Evolutionary conservation across 2,329 filamentous ascomycete species (phyloP).

Genomic region (Fusarium fujikuroi): DNA sequence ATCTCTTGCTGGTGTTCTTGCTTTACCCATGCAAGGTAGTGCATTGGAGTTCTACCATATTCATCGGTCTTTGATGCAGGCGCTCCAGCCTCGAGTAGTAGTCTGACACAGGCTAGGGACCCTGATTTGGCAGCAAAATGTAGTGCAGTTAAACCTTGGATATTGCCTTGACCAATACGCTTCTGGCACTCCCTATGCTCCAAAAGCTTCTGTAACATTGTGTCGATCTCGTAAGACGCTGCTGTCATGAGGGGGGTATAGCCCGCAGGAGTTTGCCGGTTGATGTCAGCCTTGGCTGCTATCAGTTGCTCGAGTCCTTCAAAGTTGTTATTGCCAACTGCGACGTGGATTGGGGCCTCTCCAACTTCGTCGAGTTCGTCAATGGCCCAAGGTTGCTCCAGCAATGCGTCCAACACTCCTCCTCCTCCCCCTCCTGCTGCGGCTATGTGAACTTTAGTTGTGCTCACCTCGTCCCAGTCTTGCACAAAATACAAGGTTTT

Average conservation of each 20-base stretch:
- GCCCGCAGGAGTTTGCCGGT: accelerated
- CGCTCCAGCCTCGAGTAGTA: conserved; percentile 25
- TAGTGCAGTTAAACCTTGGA: accelerated
- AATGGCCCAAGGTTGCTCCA: conserved; percentile 8
- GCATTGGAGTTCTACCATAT: accelerated
- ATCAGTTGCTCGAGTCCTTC: conserved; percentile 1
- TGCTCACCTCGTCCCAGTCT: accelerated
- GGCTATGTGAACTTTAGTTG: neutral
- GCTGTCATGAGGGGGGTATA: neutral
- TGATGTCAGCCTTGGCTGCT: neutral
- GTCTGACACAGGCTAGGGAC: neutral
- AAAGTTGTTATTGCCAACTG: accelerated
- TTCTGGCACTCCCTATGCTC: neutral
- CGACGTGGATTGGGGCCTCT: accelerated
- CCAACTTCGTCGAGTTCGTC: neutral
- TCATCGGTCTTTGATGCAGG: accelerated
- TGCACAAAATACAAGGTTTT: neutral
- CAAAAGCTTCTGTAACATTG: neutral
- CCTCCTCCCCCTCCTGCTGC: neutral
- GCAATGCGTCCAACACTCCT: neutral
- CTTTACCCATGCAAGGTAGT: accelerated
- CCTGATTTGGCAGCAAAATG: accelerated
- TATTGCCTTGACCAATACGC: accelerated
- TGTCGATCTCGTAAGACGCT: accelerated
- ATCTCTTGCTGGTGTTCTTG: accelerated